Evolutionary conservation across 208 protist genomes (phyloP), one percentile per base, ranked within the genome.

Genomic region (Strigomonas galati): DNA sequence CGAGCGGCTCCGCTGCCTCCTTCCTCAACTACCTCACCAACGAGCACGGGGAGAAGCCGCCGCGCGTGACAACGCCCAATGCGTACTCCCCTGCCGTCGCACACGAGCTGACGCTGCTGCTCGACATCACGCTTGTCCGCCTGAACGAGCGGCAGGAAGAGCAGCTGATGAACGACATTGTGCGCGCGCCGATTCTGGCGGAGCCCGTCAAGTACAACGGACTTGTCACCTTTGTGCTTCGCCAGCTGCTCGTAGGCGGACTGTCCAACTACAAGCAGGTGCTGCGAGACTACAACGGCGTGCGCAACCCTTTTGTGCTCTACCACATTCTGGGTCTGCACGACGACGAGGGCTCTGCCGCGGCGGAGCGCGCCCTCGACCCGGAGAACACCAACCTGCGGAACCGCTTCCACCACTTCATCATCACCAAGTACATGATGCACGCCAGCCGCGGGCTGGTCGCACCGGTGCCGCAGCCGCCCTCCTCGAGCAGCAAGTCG

Each of bases 101-200:
- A 67, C 44, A 72, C 46, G 83, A 92, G 62, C 76, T 92, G 26
- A 62, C 73, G 19, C 48, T 65, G 46, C 37, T 92, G 35, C 71
- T 92, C 21, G 81, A 89, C 56, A 72, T 63, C 44, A 85, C 81
- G 14, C 61, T 92, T 0, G 74, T 90, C n/a, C 81, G 83, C 26
- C 72, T 92, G 40, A 89, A 92, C 56, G 83, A 90, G 62, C 74
- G 76, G 9, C 83, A 90, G 74, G 81, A 87, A 61, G 83, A 88
- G 72, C 72, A 75, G 43, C 67, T 90, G 37, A 88, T 88, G 82
- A 89, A 87, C 56, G 82, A 88, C 52, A 60, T 81, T 27, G 68
- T 92, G 57, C 74, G 83, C 30, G 49, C 65, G 28, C 86, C 86
- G 19, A 81, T 92, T 48, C 62, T 92, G 19, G 69, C 59, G 5